Conservation (phyloP, 371 early-diverging fungal genomes). For the Rhizopus delemar region DNA sequence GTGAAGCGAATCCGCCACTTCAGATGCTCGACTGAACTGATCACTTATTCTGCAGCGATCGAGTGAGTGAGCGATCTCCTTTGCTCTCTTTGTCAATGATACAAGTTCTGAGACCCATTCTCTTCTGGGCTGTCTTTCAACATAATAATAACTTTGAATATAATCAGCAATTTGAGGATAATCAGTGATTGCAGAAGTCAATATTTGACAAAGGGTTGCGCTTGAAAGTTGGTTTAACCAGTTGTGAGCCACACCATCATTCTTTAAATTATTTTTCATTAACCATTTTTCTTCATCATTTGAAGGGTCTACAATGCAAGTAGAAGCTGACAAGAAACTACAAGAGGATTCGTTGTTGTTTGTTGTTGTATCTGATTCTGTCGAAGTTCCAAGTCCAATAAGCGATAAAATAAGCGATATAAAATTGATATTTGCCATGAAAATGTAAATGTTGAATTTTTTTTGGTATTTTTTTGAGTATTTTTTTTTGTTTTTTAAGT, state of each 20-base stretch:
- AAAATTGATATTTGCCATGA: slow-evolving; percentile 20
- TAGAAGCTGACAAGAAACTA: slow-evolving; percentile 31
- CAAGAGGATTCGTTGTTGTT: slow-evolving; percentile 6
- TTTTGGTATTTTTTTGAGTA: slow-evolving; percentile 16
- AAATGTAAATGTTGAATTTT: slow-evolving; percentile 1
- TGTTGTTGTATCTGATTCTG: slow-evolving; percentile 6
- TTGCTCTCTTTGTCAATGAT: slow-evolving; percentile 24
- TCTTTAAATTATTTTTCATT: neutral
- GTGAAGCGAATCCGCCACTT: slow-evolving; percentile 27
- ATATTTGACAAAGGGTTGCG: slow-evolving; percentile 33
- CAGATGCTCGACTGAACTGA: slow-evolving; percentile 34
- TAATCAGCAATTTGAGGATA: slow-evolving; percentile 22
- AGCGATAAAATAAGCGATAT: slow-evolving; percentile 25
- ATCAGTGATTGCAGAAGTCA: slow-evolving; percentile 28
- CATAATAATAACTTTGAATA: slow-evolving; percentile 21
- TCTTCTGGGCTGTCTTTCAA: neutral
- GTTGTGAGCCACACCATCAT: slow-evolving; percentile 11
- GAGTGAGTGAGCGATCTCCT: slow-evolving; percentile 22
- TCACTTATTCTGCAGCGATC: slow-evolving; percentile 37
- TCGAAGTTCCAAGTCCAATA: slow-evolving; percentile 26
- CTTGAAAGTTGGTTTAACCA: slow-evolving; percentile 36
- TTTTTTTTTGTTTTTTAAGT: slow-evolving; percentile 9
- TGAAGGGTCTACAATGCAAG: slow-evolving; percentile 15
- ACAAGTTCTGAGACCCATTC: slow-evolving; percentile 15
- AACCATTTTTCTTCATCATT: slow-evolving; percentile 4